A percentile compares a stretch with the other conserved stretches of the same genome.
Conservation (phyloP, 129 eudicot genomes). For the Artemisia annua region DNA sequence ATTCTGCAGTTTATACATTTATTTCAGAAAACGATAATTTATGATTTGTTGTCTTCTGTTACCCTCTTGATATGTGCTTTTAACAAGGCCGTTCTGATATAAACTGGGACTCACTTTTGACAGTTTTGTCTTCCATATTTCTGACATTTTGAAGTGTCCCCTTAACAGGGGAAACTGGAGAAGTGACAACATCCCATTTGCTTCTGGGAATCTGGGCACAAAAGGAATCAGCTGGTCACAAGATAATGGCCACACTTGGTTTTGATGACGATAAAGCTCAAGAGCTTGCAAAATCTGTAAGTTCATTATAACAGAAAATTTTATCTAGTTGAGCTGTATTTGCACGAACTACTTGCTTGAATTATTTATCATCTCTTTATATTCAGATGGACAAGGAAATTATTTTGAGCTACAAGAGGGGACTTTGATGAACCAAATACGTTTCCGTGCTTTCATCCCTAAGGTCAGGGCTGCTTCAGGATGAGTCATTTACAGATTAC, state of each 20-base stretch:
- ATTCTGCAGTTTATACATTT: too few species aligned
- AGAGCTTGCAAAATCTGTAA: slow-evolving; percentile 77
- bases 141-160: neutral
- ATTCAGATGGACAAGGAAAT: slow-evolving; percentile 76
- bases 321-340: slow-evolving; percentile 1
- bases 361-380: slow-evolving; percentile 14
- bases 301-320: slow-evolving; percentile 10
- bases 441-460: slow-evolving; percentile 18
- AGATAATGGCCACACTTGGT: slow-evolving; percentile 61
- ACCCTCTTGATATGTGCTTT: too few species aligned
- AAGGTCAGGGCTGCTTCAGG: slow-evolving; percentile 23
- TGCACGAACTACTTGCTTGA: neutral
- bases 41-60: too few species aligned
- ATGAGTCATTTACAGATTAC: neutral
- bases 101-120: neutral
- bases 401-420: slow-evolving; percentile 54
- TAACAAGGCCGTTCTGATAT: too few species aligned
- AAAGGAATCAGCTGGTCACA: slow-evolving; percentile 74
- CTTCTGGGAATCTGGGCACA: slow-evolving; percentile 79
- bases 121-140: neutral
- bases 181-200: slow-evolving; percentile 68
- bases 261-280: slow-evolving; percentile 77
- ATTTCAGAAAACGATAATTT: too few species aligned
- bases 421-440: slow-evolving; percentile 18
- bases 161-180: slow-evolving; percentile 82